A percentile compares a stretch with the other conserved stretches of the same genome.
Evolutionary conservation across 2,329 filamentous ascomycete species (phyloP).

Genomic region (Macrophomina tecta): DNA sequence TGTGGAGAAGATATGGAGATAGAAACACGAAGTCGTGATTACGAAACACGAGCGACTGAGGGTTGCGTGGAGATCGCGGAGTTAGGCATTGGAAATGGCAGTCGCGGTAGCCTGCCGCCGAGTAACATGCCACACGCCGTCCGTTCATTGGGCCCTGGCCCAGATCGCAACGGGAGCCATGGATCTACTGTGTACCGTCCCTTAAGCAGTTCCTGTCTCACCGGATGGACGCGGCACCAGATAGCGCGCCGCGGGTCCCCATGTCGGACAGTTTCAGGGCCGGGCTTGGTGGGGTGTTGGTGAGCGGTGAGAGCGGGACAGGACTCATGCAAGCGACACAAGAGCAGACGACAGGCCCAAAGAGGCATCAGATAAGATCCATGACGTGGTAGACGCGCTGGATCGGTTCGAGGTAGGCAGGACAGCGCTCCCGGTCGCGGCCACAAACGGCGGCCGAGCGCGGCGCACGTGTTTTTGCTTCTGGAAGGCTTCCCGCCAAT

Average conservation of each 20-base stretch:
- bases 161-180: background rate
- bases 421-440: background rate
- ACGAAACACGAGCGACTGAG: background rate
- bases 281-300: background rate
- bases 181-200: background rate
- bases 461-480: constrained; percentile 12
- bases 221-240: constrained; percentile 1
- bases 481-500: constrained; percentile 14
- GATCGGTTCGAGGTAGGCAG: background rate
- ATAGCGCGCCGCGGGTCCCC: constrained; percentile 1
- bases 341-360: background rate
- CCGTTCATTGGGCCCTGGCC: background rate
- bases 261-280: background rate
- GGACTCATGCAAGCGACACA: background rate
- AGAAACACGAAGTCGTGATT: background rate
- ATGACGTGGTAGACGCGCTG: background rate
- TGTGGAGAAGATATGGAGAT: background rate
- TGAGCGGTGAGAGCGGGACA: constrained; percentile 5
- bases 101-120: no score
- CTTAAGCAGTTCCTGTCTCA: background rate
- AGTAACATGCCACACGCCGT: background rate
- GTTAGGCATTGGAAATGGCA: no score
- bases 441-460: background rate
- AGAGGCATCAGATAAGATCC: constrained; percentile 22
- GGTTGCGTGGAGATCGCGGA: background rate